Base-by-base conservation (phyloP, 495 filamentous ascomycete genomes). In the Penicillium simplicissimum region DNA sequence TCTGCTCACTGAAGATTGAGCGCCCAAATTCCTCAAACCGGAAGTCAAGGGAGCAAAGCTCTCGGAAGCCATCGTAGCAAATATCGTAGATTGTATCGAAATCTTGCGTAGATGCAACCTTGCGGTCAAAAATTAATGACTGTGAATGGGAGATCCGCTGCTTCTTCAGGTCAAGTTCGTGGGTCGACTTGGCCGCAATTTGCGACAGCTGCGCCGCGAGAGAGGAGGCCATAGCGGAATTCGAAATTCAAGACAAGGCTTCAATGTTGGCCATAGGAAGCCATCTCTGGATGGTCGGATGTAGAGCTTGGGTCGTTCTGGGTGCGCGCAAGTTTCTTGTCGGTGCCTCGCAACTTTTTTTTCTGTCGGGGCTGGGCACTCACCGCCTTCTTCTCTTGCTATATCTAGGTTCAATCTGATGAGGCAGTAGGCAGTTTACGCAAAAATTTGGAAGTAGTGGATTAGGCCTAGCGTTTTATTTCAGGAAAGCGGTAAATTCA, bases 1-100 rank as follows among this genome's bases (percentile, higher is more conserved):
- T 97, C 72, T 96, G 88, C 61, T 93, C 89, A 75, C 90, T 94
- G 81, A 97, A 99, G 42, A 99, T 74, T 8, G 85, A 88, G 45
- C 79, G 78, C 51, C 82, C 81, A 69, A 91, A 97, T 19, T 77
- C 74, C 35, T 81, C 52, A 63, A 96, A 97, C 36, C 91, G 85
- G 6, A 75, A 60, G 72, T 99, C 96, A 21, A 99, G 76, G 61
- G 83, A 83, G 71, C 95, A 98, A 62, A 99, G 79, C 63, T 99
- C 95, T 31, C 89, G 84, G 67, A 92, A 98, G 0, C 93, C 94
- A 67, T 96, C 92, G 60, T 83, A 79, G 69, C 93, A 97, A 71
- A 96, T 83, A 49, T 89, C 81, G 71, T 90, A 98, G 59, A 99
- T 82, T 8, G 88, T 89, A 67, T 96, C 88, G 70, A 94, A 96